A percentile compares a stretch with the other conserved stretches of the same genome.
phyloP scores from a whole-genome alignment of 129 eudicot species.

The carrot (Daucus carota) region DNA sequence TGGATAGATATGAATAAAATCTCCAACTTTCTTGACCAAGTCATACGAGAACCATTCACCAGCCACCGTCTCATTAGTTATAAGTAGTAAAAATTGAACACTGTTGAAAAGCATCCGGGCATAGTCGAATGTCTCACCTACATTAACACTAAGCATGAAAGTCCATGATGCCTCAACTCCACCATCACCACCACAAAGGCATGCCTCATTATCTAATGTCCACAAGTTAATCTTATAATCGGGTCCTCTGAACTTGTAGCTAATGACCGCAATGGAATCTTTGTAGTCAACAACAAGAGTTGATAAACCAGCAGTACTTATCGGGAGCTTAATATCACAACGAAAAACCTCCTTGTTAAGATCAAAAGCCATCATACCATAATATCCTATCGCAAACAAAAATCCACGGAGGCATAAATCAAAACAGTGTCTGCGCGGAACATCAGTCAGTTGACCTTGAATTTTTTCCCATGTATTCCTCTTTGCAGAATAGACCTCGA shows the following conservation, averaged over 20 bases:
- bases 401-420: neutral
- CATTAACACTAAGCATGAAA: too few relatives aligned
- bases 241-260: too few relatives aligned
- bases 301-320: neutral
- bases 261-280: neutral
- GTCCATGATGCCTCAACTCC: neutral
- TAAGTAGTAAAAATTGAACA: too few relatives aligned
- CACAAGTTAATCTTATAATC: neutral
- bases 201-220: neutral
- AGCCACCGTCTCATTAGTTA: too few relatives aligned
- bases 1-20: too few relatives aligned
- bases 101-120: too few relatives aligned
- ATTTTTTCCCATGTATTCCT: neutral
- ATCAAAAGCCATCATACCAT: neutral
- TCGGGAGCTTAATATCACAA: neutral
- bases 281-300: neutral
- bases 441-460: neutral
- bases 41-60: too few relatives aligned
- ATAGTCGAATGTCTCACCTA: too few relatives aligned
- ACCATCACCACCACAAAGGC: neutral
- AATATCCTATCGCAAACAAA: neutral
- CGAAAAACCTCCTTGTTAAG: neutral
- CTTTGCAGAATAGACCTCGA: neutral
- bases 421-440: neutral
- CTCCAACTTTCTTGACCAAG: too few relatives aligned